Conservation (phyloP, 495 filamentous ascomycete species). For the Neurospora hispaniola region DNA sequence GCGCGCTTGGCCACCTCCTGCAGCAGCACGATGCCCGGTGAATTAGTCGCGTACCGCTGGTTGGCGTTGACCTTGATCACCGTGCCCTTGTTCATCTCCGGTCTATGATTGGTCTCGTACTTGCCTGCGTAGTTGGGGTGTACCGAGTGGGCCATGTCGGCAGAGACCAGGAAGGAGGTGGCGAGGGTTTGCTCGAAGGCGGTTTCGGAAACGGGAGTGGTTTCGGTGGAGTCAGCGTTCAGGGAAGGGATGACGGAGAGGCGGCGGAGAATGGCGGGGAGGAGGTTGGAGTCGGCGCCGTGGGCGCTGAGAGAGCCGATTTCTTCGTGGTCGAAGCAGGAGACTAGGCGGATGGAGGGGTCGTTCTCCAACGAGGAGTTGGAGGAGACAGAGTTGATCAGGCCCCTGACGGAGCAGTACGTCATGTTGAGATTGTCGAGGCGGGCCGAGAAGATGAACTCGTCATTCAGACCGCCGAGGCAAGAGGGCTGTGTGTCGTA, state of each 20-base stretch:
- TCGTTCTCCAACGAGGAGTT: slow-evolving; percentile 58
- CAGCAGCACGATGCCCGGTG: slow-evolving; percentile 84
- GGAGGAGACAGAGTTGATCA: slow-evolving; percentile 67
- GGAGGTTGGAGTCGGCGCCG: slow-evolving; percentile 83
- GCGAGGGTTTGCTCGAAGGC: slow-evolving; percentile 89
- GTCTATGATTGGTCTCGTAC: slow-evolving; percentile 82
- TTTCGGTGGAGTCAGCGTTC: slow-evolving; percentile 32
- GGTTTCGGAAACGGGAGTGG: slow-evolving; percentile 44
- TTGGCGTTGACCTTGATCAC: slow-evolving; percentile 99
- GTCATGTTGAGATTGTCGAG: slow-evolving; percentile 95
- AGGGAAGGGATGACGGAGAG: slow-evolving; percentile 64
- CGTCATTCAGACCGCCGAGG: slow-evolving; percentile 82
- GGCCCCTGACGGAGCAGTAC: slow-evolving; percentile 70
- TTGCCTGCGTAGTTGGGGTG: slow-evolving; percentile 90
- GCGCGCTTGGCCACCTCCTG: slow-evolving; percentile 66
- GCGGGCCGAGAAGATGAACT: slow-evolving; percentile 87
- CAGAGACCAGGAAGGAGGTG: slow-evolving; percentile 89
- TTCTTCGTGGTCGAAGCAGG: slow-evolving; percentile 96
- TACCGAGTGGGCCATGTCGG: slow-evolving; percentile 93
- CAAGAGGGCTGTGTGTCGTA: slow-evolving; percentile 90
- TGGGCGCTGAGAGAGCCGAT: slow-evolving; percentile 87
- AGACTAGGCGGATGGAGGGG: slow-evolving; percentile 72
- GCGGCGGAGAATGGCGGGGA: slow-evolving; percentile 79
- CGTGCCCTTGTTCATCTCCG: slow-evolving; percentile 90
- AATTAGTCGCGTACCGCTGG: slow-evolving; percentile 89